Base-by-base conservation (phyloP, 495 filamentous ascomycete genomes). In the Choiromyces venosus region DNA sequence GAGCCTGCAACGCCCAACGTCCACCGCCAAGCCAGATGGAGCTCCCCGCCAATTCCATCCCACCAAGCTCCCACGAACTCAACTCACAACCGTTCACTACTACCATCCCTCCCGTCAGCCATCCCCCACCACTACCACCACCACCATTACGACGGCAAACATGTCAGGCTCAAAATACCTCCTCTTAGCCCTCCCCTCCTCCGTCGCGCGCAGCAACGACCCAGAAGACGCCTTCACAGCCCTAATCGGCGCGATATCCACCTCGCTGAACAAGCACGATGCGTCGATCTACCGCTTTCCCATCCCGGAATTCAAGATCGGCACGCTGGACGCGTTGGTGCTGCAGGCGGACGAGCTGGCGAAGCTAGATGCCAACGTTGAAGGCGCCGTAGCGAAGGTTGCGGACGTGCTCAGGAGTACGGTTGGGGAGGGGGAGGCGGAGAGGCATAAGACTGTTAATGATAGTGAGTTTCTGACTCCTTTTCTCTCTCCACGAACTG, bases 291-390 rank as follows among this genome's bases (percentile, higher is more conserved):
- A 88, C 66, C 89, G 90, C 10, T 97, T 97, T 79, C 82, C 87
- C 18, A 92, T 99, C 73, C 95, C 95, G 3, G 90, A 91, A 56
- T 96, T 99, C 86, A 99, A 98, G 85, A 96, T 99, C 83, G 95
- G 95, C 68, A 97, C 95, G 1, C 86, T 99, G 67, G 95, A 99
- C 83, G 92, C 91, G 61, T 85, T 99, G n/a, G 93, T 99, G 37
- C 92, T 96, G 84, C 94, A 99, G 81, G 95, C 95, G 46, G 95
- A 99, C 81, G 94, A 97, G 80, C 85, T 99, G 61, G 87, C 90
- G 42, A 99, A 98, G 88, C 88, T 99, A 38, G 91, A 93, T 73
- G 79, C 84, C 18, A 86, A 87, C 39, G 97, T 93, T 78, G 91
- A 94, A 83, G 88, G 85, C 65, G 92, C 97, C 14, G 93, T 96